These are phyloP conservation scores for Irpex rosettiformis DNA, from an alignment of 1,284 basidiomycete species.

Conservation along the genomic window DNA sequence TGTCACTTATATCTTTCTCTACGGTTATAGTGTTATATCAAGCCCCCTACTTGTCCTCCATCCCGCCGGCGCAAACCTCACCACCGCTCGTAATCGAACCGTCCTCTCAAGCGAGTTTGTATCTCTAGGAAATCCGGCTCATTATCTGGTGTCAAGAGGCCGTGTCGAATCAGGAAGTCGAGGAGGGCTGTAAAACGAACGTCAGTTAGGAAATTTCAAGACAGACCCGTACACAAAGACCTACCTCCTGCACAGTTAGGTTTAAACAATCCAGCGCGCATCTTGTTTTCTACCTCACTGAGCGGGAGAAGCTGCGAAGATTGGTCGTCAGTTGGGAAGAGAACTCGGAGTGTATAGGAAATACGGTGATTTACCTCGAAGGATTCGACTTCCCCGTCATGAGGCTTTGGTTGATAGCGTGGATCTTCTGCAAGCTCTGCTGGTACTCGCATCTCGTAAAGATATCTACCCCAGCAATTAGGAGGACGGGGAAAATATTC, in stretches of 20 bases:
- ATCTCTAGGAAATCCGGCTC: constrained; percentile 77
- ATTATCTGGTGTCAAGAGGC: constrained; percentile 73
- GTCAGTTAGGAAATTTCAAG: background rate
- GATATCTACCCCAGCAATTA: constrained; percentile 49
- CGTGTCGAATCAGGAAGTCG: constrained; percentile 81
- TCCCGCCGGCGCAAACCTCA: too few relatives aligned
- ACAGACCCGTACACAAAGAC: constrained; percentile 14
- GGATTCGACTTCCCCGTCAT: constrained; percentile 91
- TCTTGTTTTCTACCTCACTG: constrained; percentile 47
- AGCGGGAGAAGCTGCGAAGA: constrained; percentile 55
- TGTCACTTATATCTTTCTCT: too few relatives aligned
- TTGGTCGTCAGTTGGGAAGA: background rate
- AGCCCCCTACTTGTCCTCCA: too few relatives aligned
- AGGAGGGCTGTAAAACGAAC: constrained; percentile 57
- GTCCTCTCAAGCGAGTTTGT: constrained; percentile 65
- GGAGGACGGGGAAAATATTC: background rate
- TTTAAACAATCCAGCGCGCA: constrained; percentile 76
- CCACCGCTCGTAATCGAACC: constrained; percentile 66
- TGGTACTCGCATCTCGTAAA: constrained; percentile 79
- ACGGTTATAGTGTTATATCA: too few relatives aligned
- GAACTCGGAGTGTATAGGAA: background rate
- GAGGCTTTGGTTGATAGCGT: constrained; percentile 65
- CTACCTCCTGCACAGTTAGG: constrained; percentile 79
- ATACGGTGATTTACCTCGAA: constrained; percentile 59
- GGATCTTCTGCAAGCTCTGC: constrained; percentile 34